These are phyloP conservation scores for Leccinum ochraceum DNA, from an alignment of 768 basidiomycete species.

Conservation along the genomic window DNA sequence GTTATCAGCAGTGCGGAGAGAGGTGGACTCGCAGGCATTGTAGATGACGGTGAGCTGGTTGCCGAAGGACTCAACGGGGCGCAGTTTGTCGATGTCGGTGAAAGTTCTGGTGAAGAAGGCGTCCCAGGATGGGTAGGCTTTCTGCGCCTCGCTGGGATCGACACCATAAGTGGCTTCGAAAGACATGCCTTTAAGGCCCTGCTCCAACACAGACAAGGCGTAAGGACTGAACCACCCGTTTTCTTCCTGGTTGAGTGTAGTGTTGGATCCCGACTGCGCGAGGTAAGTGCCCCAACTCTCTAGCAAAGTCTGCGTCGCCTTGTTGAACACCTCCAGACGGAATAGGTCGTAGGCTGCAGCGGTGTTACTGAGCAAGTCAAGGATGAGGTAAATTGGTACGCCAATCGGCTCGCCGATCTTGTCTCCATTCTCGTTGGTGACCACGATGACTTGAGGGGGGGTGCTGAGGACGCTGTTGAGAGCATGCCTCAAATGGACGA, in stretches of 20 bases:
- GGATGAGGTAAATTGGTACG: slow-evolving; percentile 16
- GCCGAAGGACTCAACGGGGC: neutral
- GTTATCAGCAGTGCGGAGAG: slow-evolving; percentile 36
- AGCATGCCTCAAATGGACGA: neutral
- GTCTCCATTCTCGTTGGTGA: too few relatives aligned
- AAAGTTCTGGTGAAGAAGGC: slow-evolving; percentile 53
- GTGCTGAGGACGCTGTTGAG: neutral
- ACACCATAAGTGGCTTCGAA: too few relatives aligned
- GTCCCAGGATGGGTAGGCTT: slow-evolving; percentile 40
- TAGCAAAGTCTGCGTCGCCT: neutral
- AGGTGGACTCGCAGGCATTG: slow-evolving; percentile 54
- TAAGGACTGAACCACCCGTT: slow-evolving; percentile 2
- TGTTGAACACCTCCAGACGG: slow-evolving; percentile 8
- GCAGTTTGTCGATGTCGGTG: slow-evolving; percentile 4
- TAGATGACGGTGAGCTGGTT: slow-evolving; percentile 32
- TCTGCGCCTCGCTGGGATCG: neutral
- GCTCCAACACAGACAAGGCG: neutral
- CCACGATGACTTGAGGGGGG: neutral
- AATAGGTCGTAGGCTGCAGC: slow-evolving; percentile 20
- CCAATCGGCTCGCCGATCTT: slow-evolving; percentile 20
- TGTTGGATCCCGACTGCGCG: slow-evolving; percentile 3
- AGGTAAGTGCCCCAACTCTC: slow-evolving; percentile 7
- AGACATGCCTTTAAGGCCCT: too few relatives aligned
- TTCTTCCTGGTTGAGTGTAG: neutral
- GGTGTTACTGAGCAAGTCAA: slow-evolving; percentile 28